Conservation (phyloP, 306 rosid genomes). For the Cucumis cinereus region DNA sequence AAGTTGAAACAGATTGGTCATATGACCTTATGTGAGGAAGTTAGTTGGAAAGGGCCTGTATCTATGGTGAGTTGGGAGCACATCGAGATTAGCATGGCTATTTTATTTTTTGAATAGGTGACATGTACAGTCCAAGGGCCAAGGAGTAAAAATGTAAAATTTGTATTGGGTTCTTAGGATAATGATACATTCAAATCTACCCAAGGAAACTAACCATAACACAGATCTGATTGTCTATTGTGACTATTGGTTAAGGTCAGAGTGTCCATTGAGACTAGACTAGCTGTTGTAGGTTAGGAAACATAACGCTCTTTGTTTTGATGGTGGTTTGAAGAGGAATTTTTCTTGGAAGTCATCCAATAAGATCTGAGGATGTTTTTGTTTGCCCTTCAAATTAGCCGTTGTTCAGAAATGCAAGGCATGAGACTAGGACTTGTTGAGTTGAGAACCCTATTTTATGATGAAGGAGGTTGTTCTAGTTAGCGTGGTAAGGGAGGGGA, state of each 20-base stretch:
- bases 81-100: neutral
- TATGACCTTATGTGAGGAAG: neutral
- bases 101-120: neutral
- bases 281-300: neutral
- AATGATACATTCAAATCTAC: neutral
- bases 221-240: neutral
- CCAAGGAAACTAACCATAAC: neutral
- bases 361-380: neutral
- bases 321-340: neutral
- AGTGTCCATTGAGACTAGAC: neutral
- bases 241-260: neutral
- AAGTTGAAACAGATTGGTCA: neutral
- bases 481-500: neutral
- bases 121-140: neutral
- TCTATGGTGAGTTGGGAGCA: neutral
- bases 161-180: neutral
- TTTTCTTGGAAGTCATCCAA: neutral
- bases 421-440: neutral
- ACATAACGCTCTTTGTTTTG: neutral
- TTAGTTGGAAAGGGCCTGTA: neutral
- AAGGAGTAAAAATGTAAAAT: neutral
- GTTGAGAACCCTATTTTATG: neutral
- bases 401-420: neutral
- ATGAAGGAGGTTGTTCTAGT: neutral
- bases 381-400: neutral